Conservation (phyloP, 2,329 filamentous ascomycete species). For the Plectosphaerella cucumerina region DNA sequence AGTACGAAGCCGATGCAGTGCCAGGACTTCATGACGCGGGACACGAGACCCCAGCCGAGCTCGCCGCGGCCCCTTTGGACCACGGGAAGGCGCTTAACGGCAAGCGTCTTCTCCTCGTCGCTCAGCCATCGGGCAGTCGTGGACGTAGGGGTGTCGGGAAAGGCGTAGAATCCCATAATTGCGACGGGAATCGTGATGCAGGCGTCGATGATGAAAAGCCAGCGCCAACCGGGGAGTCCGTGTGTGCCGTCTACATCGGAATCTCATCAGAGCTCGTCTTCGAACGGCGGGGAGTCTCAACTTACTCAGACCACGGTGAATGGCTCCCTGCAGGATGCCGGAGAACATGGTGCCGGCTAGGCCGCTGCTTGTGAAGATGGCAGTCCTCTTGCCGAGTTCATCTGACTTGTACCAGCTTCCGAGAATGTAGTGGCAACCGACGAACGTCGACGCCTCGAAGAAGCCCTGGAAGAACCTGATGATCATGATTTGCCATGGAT, state of each 20-base stretch:
- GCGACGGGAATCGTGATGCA: slow-evolving; percentile 49
- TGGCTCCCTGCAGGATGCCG: slow-evolving; percentile 57
- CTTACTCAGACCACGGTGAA: slow-evolving; percentile 31
- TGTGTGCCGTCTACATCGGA: slow-evolving; percentile 32
- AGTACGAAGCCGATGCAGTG: slow-evolving; percentile 64
- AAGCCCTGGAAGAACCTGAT: slow-evolving; percentile 35
- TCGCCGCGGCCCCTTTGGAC: slow-evolving; percentile 23
- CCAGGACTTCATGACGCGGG: slow-evolving; percentile 53
- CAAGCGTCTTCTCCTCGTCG: slow-evolving; percentile 31
- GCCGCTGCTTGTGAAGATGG: slow-evolving; percentile 58
- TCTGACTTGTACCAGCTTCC: slow-evolving; percentile 56
- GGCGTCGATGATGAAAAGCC: slow-evolving; percentile 35
- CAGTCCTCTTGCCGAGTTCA: slow-evolving; percentile 59
- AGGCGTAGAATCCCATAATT: slow-evolving; percentile 43
- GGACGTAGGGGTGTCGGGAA: slow-evolving; percentile 42
- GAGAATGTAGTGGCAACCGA: slow-evolving; percentile 38
- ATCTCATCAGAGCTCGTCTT: not conserved
- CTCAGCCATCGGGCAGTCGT: slow-evolving; percentile 31
- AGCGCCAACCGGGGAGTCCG: slow-evolving; percentile 20
- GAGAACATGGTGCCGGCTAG: slow-evolving; percentile 57
- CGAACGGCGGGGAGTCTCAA: not conserved
- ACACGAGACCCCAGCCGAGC: slow-evolving; percentile 36
- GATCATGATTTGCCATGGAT: slow-evolving; percentile 49
- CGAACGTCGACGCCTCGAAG: slow-evolving; percentile 33
- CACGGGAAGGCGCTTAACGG: slow-evolving; percentile 33